Conservation (phyloP, 371 early-diverging fungal genomes). For the Rhizomucor miehei region DNA sequence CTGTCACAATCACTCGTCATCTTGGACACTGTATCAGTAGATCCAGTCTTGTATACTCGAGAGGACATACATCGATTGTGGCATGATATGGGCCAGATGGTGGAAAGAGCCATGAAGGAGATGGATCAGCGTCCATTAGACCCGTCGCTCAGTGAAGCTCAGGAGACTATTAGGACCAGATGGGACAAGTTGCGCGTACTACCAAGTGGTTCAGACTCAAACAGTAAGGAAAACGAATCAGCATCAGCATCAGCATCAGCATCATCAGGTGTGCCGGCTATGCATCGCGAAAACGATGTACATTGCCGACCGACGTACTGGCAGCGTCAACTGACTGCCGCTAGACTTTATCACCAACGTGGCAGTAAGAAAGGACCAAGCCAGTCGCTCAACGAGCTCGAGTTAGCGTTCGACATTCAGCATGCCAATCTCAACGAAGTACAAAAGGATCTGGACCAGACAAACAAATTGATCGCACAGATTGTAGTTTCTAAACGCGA, state of each 20-base stretch:
- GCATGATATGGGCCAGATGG: constrained; percentile 26
- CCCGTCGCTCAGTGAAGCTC: constrained; percentile 4
- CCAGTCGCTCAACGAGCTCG: constrained; percentile 49
- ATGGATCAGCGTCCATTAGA: neutral
- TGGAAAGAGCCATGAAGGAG: constrained; percentile 9
- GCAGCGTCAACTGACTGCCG: constrained; percentile 15
- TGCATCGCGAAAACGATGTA: no score
- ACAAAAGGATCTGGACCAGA: constrained; percentile 49
- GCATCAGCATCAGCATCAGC: neutral
- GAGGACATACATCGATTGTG: constrained; percentile 28
- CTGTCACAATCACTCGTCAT: constrained; percentile 28
- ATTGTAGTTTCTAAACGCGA: constrained; percentile 42
- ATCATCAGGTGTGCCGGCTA: neutral
- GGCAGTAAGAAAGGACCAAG: neutral
- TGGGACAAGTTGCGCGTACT: constrained; percentile 22
- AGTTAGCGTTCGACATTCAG: constrained; percentile 54
- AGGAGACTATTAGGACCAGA: constrained; percentile 9
- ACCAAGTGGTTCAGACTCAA: constrained; percentile 20
- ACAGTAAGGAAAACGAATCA: constrained; percentile 8
- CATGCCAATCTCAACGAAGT: constrained; percentile 58
- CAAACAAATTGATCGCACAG: constrained; percentile 35
- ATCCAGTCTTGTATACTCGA: constrained; percentile 21
- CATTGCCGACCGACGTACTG: constrained; percentile 4
- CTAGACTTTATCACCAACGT: constrained; percentile 6
- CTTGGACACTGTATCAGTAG: constrained; percentile 23